Evolutionary conservation across 2,329 filamentous ascomycete genomes (phyloP), one percentile per base, ranked within the genome.

Genomic region (Aureobasidium sp.): DNA sequence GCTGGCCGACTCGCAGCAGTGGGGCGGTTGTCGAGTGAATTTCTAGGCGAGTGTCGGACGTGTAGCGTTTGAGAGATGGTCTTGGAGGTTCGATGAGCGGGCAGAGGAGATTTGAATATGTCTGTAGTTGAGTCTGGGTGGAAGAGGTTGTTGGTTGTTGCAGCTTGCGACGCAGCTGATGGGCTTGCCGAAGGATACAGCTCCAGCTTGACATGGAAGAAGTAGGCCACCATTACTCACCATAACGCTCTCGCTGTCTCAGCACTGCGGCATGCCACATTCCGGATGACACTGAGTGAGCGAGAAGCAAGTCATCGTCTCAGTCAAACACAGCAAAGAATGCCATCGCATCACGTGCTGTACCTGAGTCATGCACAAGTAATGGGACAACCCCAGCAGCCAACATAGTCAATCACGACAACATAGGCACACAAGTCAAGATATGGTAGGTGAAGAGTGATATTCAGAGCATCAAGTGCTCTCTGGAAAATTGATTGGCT

Each of bases 181-280:
- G 61, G n/a, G 9, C 19, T 33, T 42, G 52, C 31, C 12, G 44
- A 74, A 65, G 77, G 71, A 67, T 83, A 79, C 19, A 87, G 73
- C 78, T 87, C 84, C 67, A 87, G 77, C 66, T 77, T 77, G 63
- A 87, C 71, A 68, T 87, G 83, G 69, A 84, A 87, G 72, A 85
- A 86, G 71, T 85, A 86, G 56, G 81, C 79, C 71, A 81, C 81
- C 82, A 84, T 84, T 66, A 49, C 37, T 58, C 54, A 58, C 22
- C 76, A 60, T 33, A 47, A 37, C 54, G 5, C 15, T 42, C 29
- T 47, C 62, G 35, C 60, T 63, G 50, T 63, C 74, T 74, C 44
- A 66, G 67, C 64, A 67, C 58, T 42, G 24, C 56, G 39, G 19
- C 12, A 40, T 47, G 54, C 39, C 53, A 57, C 40, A 22, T 45